Base-by-base conservation (phyloP, 2,329 filamentous ascomycete species). In the Metarhizium brunneum region DNA sequence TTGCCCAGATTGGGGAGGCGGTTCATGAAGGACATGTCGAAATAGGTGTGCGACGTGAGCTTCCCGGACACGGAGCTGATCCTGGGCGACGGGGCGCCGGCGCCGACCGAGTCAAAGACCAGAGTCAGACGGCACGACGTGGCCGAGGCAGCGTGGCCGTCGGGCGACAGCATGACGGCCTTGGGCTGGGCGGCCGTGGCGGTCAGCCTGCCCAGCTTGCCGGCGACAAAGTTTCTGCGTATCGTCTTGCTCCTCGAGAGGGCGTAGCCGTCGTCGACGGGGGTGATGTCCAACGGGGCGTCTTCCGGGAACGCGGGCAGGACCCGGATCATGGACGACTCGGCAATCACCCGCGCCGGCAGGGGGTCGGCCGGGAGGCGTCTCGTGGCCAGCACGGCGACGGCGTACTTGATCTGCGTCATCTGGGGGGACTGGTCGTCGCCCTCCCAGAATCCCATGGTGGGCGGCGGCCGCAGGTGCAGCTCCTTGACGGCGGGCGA, bases 251-350 rank as follows among this genome's bases (percentile, higher is more conserved):
- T 52, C 14, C 29, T 45, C 5, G 50, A 42, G 4, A 52, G 50
- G 18, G 25, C 50, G 25, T 52, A 52, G 18, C 20, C 13, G 38
- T 52, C 38, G 16, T 42, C 50, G 3, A 45, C n/a, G 7, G 50
- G 13, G 25, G 38, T 16, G 8, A 52, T 45, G n/a, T 52, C 50
- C 18, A 52, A 13, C 18, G 38, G 50, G 3, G 50, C 36, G 13
- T 52, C 50, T 45, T 52, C 50, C 14, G 50, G 20, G 45, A 52
- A 52, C 36, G 50, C 50, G 16, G 50, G 50, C 36, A 52, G 20
- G 36, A 52, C 50, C 13, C 20, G 29, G 50, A 52, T 45, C 36
- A 45, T 52, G 38, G 16, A 25, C 5, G 50, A 52, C 10, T 20
- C 50, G 13, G 38, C 50, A 11, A 52, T 8, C 1, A 52, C 50